phyloP scores from a whole-genome alignment of 345 rosid species.

The Corchorus olitorius region DNA sequence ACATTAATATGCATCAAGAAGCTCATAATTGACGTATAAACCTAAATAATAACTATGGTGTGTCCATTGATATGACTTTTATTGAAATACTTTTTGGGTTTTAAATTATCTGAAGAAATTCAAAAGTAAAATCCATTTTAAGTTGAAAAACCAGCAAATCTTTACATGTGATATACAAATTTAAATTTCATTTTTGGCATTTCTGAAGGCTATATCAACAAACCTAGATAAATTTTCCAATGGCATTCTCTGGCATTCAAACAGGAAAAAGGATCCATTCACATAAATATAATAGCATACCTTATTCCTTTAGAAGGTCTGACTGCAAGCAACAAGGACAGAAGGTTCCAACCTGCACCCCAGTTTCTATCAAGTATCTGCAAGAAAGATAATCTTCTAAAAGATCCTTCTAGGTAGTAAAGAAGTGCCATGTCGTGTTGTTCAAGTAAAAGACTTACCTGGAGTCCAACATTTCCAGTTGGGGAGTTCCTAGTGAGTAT shows the following conservation, averaged over 20 bases:
- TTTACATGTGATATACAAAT: background rate
- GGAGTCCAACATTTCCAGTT: constrained; percentile 77
- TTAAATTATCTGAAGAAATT: background rate
- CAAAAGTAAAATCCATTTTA: background rate
- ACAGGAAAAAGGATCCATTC: background rate
- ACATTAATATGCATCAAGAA: constrained; percentile 3
- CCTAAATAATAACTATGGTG: background rate
- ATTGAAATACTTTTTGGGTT: background rate
- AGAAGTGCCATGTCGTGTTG: constrained; percentile 1
- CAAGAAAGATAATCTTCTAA: constrained; percentile 20
- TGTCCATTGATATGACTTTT: background rate
- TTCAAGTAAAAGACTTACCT: constrained; percentile 45
- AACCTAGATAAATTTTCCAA: constrained; percentile 1
- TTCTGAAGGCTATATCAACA: constrained; percentile 4
- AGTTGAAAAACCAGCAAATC: background rate
- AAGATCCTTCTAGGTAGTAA: constrained; percentile 14
- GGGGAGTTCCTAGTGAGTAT: constrained; percentile 60
- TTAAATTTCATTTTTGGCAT: background rate
- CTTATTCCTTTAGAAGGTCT: constrained; percentile 79
- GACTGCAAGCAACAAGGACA: constrained; percentile 76
- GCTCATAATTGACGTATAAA: background rate
- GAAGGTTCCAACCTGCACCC: constrained; percentile 98
- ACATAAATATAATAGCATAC: constrained; percentile 35
- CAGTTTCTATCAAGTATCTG: constrained; percentile 96
- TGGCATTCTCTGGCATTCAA: background rate